These are phyloP conservation scores for Kodamaea sp. DNA, from an alignment of 1,139 yeast genomes.

Conservation along the genomic window DNA sequence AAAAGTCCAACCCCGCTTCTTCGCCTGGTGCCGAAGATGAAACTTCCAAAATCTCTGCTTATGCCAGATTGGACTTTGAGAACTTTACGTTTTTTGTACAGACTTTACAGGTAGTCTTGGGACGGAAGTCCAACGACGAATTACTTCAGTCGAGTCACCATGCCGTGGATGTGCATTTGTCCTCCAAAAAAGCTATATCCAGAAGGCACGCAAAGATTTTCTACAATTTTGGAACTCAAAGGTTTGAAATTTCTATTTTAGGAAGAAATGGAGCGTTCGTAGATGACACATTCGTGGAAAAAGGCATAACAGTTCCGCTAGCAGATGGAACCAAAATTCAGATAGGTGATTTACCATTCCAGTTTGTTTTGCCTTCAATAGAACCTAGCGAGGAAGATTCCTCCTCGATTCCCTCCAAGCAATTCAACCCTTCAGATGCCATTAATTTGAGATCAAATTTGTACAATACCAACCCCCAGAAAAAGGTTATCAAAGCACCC, in stretches of 20 bases:
- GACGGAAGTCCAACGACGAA: conserved; percentile 76
- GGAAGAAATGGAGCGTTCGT: conserved; percentile 98
- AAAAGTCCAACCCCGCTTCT: not conserved
- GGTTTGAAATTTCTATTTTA: conserved; percentile 84
- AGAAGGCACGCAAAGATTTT: conserved; percentile 92
- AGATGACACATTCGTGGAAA: conserved; percentile 82
- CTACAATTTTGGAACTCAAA: conserved; percentile 91
- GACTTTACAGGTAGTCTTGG: conserved; percentile 88
- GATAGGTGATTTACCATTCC: conserved; percentile 88
- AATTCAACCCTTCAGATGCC: conserved; percentile 56
- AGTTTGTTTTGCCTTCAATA: conserved; percentile 72
- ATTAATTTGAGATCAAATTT: conserved; percentile 51
- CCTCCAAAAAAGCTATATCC: conserved; percentile 88
- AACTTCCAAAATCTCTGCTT: conserved; percentile 73
- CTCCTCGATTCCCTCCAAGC: conserved; percentile 24
- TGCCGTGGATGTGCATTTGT: conserved; percentile 87
- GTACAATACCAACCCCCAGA: conserved; percentile 25
- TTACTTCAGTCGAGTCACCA: conserved; percentile 48
- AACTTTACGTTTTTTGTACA: conserved; percentile 93
- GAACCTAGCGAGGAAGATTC: conserved; percentile 33
- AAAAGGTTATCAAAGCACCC: conserved; percentile 19
- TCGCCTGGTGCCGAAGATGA: conserved; percentile 17
- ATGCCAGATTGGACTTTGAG: conserved; percentile 91
- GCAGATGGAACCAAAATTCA: conserved; percentile 82
- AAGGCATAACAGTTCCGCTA: conserved; percentile 86